Evolutionary conservation across 495 filamentous ascomycete genomes (phyloP), one percentile per base, ranked within the genome.

Genomic region (Trichoderma reesei): DNA sequence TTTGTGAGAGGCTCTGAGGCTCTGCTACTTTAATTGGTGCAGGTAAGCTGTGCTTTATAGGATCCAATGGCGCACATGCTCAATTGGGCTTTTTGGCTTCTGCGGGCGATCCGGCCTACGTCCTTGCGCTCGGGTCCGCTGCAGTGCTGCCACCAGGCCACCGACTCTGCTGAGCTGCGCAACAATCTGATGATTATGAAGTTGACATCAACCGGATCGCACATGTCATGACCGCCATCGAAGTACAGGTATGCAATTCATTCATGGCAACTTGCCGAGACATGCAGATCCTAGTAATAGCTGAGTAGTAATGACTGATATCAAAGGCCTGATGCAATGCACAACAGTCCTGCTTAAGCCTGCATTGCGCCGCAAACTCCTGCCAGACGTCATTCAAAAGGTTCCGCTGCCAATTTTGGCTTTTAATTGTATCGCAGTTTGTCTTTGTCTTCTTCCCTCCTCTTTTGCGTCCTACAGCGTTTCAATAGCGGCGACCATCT

Each of bases 91-190:
- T 56, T 56, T 31, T 56, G 34, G 10, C 14, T 26, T 56, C 26
- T 34, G 51, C 51, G 51, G 51, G 14, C 51, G 51, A 56, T 56
- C 51, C 51, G 26, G 51, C 34, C 26, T 26, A 26, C 20, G 51
- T 31, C 31, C 26, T 56, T 33, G 1, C 26, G 33, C 51, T 56
- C 51, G 51, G 51, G 31, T n/a, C 51, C 26, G 51, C 51, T 56
- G 51, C 51, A 56, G 51, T 56, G 51, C 51, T 56, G 26, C 51
- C 51, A 56, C 51, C 51, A 20, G 31, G 51, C 20, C 51, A 33
- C 51, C 51, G 51, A 56, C 18, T 18, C 46, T 9, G 20, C 46
- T 10, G 5, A 20, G 18, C 46, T 20, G 46, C 46, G 18, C 46
- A 18, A 54, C 0, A 1, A 26, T 26, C 1, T 26, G 26, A 26